Base-by-base conservation (phyloP, 1,284 basidiomycete genomes). In the Austropuccinia psidii region DNA sequence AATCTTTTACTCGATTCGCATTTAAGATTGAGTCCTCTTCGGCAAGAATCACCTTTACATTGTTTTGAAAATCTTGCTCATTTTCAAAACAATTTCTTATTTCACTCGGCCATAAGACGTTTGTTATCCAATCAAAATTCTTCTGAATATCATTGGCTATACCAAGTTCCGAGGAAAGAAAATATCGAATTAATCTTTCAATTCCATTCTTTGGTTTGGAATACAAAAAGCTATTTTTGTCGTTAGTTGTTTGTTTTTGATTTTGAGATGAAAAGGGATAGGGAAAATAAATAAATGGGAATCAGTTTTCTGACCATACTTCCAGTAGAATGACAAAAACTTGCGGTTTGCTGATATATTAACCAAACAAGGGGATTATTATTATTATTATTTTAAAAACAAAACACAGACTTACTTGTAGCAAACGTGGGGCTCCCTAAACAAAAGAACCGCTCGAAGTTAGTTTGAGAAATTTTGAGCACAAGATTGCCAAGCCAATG, bases 41-140 rank as follows among this genome's bases (percentile, higher is more conserved):
- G 15, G 79, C 77, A 37, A 79, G 64, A 52, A 76, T 78, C 43
- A 79, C 75, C 49, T 74, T 62, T 11, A 74, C 75, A 27, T 61
- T 61, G 43, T 58, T 76, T 4, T 66, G 69, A 61, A 74, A 75
- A 27, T 61, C 58, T 41, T 58, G 76, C 3, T 66, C 66, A 61
- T 77, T 74, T 1, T 77, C 75, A 1, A 52, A 31, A 37, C 78
- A 55, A 11, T 67, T 37, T 0, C 75, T 77, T 35, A 79, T 77
- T 62, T 80, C 78, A 62, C 78, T 75, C 3, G 78, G 77, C 76
- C 79, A 78, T 4, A 80, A 70, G 45, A 79, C 76, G 52, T 77
- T 78, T 65, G 61, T 43, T 21, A 35, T 35, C 72, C 72, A 74
- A 47, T 74, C 55, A n/a, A 74, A 74, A 27, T 74, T 37, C 13